These are phyloP conservation scores for Handroanthus guayacan DNA, from an alignment of 257 asterid genomes.

Conservation along the genomic window DNA sequence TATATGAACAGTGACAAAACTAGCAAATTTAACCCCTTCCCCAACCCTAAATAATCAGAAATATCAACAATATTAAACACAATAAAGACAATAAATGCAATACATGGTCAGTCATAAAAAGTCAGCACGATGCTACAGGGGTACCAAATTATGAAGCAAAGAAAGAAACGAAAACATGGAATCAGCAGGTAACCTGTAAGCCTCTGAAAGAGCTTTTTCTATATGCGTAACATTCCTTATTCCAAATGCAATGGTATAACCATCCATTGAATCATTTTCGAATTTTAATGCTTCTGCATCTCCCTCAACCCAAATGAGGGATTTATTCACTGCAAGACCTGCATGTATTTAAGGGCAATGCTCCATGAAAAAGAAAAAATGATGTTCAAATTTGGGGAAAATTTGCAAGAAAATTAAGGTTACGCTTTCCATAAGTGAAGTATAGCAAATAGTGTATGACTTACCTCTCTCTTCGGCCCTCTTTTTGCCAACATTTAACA, in stretches of 20 bases:
- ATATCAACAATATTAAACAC: constrained; percentile 11
- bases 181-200: constrained; percentile 64
- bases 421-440: not conserved
- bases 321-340: constrained; percentile 67
- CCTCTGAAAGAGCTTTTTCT: constrained; percentile 90
- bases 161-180: constrained; percentile 18
- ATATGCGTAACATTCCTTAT: constrained; percentile 94
- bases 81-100: not conserved
- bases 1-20: constrained; percentile 8
- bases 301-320: constrained; percentile 94
- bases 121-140: too few species aligned
- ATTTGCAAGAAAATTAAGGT: not conserved
- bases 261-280: constrained; percentile 84
- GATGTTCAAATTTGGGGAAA: not conserved
- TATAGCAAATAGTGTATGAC: constrained; percentile 15
- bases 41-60: constrained; percentile 7
- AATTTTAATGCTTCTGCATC: constrained; percentile 89
- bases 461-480: constrained; percentile 85
- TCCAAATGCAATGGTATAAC: constrained; percentile 97
- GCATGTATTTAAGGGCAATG: constrained; percentile 13
- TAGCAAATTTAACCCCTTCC: constrained; percentile 4
- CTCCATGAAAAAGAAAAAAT: constrained; percentile 4
- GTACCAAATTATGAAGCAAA: constrained; percentile 25
- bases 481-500: constrained; percentile 85
- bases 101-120: not conserved